phyloP scores from a whole-genome alignment of 768 basidiomycete genomes.

The Butyriboletus loyo region DNA sequence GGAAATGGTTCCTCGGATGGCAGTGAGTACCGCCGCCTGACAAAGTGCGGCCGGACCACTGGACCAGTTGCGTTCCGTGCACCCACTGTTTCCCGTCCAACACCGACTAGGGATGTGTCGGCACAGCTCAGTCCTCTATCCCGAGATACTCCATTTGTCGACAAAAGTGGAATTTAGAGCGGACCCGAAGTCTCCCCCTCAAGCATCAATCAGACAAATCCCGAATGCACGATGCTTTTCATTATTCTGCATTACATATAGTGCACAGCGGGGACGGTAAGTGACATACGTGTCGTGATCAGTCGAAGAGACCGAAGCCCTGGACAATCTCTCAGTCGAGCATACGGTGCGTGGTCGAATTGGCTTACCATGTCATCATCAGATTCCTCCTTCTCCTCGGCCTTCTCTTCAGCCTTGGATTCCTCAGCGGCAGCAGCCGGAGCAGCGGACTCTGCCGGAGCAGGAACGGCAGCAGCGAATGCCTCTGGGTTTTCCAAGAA shows the following conservation, averaged over 20 bases:
- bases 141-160: constrained; percentile 13
- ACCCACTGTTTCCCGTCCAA: background rate
- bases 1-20: background rate
- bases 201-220: constrained; percentile 2
- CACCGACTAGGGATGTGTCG: background rate
- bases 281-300: constrained; percentile 19
- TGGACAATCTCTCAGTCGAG: constrained; percentile 27
- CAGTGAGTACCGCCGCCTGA: background rate
- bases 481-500: constrained; percentile 98
- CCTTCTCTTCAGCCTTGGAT: constrained; percentile 65
- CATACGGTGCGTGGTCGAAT: background rate
- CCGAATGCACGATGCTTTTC: constrained; percentile 10
- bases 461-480: constrained; percentile 81
- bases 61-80: constrained; percentile 1
- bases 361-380: constrained; percentile 82
- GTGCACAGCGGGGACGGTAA: constrained; percentile 13
- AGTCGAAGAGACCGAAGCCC: constrained; percentile 97
- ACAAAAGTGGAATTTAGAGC: background rate
- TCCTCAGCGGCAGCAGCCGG: constrained; percentile 59
- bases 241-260: constrained; percentile 23
- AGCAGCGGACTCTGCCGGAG: constrained; percentile 47
- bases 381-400: constrained; percentile 81
- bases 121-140: background rate
- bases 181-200: background rate
- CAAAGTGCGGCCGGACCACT: background rate